Percentiles rank a stretch among this genome's conserved stretches.
These are phyloP conservation scores for Candida gigantensis DNA, from an alignment of 1,139 yeast genomes.

Conservation along the genomic window DNA sequence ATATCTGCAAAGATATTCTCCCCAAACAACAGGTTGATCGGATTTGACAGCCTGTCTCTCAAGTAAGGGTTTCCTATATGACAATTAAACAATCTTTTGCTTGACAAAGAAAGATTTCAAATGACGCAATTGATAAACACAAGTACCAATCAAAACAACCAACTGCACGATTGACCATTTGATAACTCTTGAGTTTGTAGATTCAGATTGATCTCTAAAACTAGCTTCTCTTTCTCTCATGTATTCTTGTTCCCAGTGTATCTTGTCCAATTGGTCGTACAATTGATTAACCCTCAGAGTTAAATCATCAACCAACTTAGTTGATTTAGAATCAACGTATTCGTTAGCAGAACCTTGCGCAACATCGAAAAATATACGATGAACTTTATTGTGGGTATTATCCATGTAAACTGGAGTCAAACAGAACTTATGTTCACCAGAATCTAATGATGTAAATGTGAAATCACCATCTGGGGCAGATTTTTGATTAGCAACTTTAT, in stretches of 20 bases:
- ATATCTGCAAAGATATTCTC: no score
- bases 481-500: slow-evolving; percentile 43
- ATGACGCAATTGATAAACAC: slow-evolving; percentile 51
- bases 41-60: no score
- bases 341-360: slow-evolving; percentile 51
- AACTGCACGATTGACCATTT: slow-evolving; percentile 50
- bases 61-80: no score
- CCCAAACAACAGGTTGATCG: no score
- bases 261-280: slow-evolving; percentile 44
- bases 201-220: slow-evolving; percentile 50
- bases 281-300: slow-evolving; percentile 40
- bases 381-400: slow-evolving; percentile 33
- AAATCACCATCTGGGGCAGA: slow-evolving; percentile 43
- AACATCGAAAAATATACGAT: slow-evolving; percentile 48
- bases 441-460: slow-evolving; percentile 43
- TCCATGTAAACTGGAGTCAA: slow-evolving; percentile 45
- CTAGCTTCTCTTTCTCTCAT: slow-evolving; percentile 50
- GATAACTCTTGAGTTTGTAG: slow-evolving; percentile 47
- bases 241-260: slow-evolving; percentile 48
- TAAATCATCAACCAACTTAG: slow-evolving; percentile 45
- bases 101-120: slow-evolving; percentile 54
- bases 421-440: slow-evolving; percentile 53
- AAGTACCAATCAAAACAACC: slow-evolving; percentile 48
- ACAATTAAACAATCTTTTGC: slow-evolving; percentile 50
- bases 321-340: slow-evolving; percentile 49